Evolutionary conservation across 176 grass and related monocot genomes (phyloP).

Genomic region (Echinochloa phyllopogon): DNA sequence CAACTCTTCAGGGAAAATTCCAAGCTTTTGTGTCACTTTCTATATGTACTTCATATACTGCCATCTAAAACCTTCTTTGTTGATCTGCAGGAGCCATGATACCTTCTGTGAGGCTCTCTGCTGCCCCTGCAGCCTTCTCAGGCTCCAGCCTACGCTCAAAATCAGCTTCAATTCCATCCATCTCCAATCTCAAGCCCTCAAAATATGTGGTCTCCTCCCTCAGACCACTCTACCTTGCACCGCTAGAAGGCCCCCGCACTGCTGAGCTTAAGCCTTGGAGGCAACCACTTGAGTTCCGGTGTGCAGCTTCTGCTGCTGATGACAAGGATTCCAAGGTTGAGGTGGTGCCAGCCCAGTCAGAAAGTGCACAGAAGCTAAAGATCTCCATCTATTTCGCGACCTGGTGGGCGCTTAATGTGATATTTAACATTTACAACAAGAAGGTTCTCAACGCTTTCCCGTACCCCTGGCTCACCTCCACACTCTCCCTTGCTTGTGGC

Average conservation of each 20-base stretch:
- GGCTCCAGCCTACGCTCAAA: constrained; percentile 47
- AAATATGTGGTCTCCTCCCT: constrained; percentile 51
- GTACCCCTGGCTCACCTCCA: constrained; percentile 92
- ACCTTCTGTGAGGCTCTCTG: constrained; percentile 46
- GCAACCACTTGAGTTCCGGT: constrained; percentile 48
- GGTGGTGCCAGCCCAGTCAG: constrained; percentile 35
- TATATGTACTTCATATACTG: constrained; percentile 18
- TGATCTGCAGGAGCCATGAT: constrained; percentile 62
- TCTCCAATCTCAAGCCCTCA: constrained; percentile 41
- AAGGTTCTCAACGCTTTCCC: constrained; percentile 96
- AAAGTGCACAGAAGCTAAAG: constrained; percentile 67
- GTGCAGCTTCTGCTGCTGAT: constrained; percentile 62
- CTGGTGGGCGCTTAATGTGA: constrained; percentile 99
- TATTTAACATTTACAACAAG: constrained; percentile 98
- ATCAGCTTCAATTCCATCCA: constrained; percentile 36
- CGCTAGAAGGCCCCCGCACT: constrained; percentile 36
- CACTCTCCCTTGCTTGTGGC: constrained; percentile 72
- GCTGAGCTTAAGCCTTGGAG: constrained; percentile 41
- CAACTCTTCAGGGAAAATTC: neutral
- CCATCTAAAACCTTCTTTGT: constrained; percentile 26
- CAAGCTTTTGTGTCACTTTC: constrained; percentile 30
- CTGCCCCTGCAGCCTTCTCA: constrained; percentile 32
- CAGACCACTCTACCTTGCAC: constrained; percentile 70
- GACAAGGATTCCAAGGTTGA: constrained; percentile 55
- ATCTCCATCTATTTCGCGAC: constrained; percentile 87